Base-by-base conservation (phyloP, 129 eudicot species). In the Chrysanthemum makinoi region DNA sequence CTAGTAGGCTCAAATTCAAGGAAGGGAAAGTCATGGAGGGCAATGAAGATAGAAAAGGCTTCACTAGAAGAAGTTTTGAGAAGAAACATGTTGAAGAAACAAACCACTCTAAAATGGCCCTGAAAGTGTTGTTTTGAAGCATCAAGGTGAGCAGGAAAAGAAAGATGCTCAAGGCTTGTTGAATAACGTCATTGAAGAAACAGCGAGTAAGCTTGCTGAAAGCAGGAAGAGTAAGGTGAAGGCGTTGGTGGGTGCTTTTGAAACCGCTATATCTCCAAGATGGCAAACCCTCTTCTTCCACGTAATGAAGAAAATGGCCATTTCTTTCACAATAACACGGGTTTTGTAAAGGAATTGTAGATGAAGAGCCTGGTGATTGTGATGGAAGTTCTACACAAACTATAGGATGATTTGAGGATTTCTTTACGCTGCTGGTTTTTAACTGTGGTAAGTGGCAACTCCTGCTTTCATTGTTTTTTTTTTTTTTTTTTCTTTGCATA, bases 221-320 rank as follows among this genome's bases (percentile, higher is more conserved):
- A 86, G 64, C 69, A 84, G 96, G 85, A 94, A 87, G 79, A 90
- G 99, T 75, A 94, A 94, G 75, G 97, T 94, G 52, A 90, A 87
- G 80, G 97, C 99, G 4, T 83, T 94, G 86, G 99, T 94, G 77
- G 96, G 99, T 44, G 99, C 99, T 80, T 94, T 94, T 14, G 99
- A 94, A 82, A 85, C 97, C 5, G 97, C 90, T 22, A 90, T 94
- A 69, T 90, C 93, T 85, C 48, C 97, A 94, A 80, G 97, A 87
- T 50, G 77, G 78, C 54, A 85, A 82, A 81, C 83, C 46, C 46
- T 39, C 46, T 39, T 39, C 46, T 39, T 39, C 46, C 46, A 39
- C 84, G 15, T 48, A 75, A 48, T 55, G 56, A 52, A 17, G 44
- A 46, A 43, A 43, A 19, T 2, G 9, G 13, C 44, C 24, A 11